A percentile compares a stretch with the other conserved stretches of the same genome.
Conservation (phyloP, 2,329 filamentous ascomycete genomes). For the Falciphora oryzae region DNA sequence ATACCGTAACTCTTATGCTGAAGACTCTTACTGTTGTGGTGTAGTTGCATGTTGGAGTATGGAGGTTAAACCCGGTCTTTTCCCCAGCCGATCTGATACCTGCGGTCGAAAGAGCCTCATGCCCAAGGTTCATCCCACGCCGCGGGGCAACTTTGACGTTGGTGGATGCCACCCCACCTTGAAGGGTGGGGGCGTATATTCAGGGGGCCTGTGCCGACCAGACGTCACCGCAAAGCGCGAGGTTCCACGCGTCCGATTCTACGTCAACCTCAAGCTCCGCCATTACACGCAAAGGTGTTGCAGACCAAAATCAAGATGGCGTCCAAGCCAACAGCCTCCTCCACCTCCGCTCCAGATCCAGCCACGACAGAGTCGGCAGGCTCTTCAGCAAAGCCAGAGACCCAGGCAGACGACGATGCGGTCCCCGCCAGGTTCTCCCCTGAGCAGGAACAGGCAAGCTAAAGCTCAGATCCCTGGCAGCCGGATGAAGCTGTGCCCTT, state of each 20-base stretch:
- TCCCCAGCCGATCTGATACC: too few relatives aligned
- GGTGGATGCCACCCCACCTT: not conserved
- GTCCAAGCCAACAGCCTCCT: not conserved
- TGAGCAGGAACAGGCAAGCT: constrained; percentile 50
- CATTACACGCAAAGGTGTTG: not conserved
- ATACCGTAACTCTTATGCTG: too few relatives aligned
- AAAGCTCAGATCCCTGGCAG: constrained; percentile 4
- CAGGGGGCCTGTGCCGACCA: not conserved
- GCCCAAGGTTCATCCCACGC: not conserved
- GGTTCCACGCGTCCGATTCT: not conserved
- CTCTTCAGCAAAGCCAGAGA: not conserved
- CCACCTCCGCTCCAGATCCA: not conserved
- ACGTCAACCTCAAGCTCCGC: not conserved
- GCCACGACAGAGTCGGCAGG: not conserved
- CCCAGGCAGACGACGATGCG: constrained; percentile 21
- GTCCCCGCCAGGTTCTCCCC: constrained; percentile 38
- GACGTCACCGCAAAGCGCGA: not conserved
- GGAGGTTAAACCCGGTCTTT: too few relatives aligned
- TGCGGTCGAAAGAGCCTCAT: too few relatives aligned
- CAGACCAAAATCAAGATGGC: not conserved
- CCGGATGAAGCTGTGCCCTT: not conserved
- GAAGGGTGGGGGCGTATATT: not conserved
- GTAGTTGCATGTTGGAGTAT: too few relatives aligned
- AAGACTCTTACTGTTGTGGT: too few relatives aligned
- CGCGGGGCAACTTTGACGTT: not conserved